Evolutionary conservation across 352 stramenopile species (phyloP).

Genomic region (Pythium utonaiense): DNA sequence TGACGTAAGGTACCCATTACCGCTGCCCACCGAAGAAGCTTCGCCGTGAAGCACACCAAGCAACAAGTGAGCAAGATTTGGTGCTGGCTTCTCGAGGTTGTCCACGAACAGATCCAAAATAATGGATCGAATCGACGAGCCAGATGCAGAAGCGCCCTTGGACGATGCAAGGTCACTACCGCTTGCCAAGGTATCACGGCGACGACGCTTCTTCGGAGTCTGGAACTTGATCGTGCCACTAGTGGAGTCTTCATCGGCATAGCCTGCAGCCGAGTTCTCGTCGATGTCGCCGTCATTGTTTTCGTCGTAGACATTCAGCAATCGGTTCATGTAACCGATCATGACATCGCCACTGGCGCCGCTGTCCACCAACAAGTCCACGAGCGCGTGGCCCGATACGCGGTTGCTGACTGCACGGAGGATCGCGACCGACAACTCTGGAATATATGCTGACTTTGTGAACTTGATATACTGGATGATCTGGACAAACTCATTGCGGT

Average conservation of each 20-base stretch:
- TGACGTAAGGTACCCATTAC: constrained; percentile 39
- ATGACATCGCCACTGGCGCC: constrained; percentile 62
- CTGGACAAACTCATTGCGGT: constrained; percentile 70
- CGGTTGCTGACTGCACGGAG: constrained; percentile 65
- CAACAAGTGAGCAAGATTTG: constrained; percentile 73
- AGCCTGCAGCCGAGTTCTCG: not conserved
- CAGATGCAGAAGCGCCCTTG: constrained; percentile 10
- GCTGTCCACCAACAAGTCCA: constrained; percentile 69
- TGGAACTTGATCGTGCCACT: constrained; percentile 31
- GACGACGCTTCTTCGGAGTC: constrained; percentile 34
- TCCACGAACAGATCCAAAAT: constrained; percentile 77
- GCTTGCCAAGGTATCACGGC: not conserved
- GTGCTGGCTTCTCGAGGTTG: constrained; percentile 70
- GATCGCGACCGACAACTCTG: constrained; percentile 65
- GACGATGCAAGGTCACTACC: not conserved
- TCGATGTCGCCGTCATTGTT: constrained; percentile 29
- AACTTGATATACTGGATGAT: constrained; percentile 86
- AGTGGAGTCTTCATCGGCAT: constrained; percentile 25
- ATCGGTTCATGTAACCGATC: constrained; percentile 74
- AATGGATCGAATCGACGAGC: constrained; percentile 51
- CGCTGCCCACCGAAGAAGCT: constrained; percentile 8
- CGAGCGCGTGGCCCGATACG: constrained; percentile 52
- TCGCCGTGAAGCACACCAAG: constrained; percentile 56
- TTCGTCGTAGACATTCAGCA: constrained; percentile 62
- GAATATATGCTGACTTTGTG: constrained; percentile 68